Percentiles rank a stretch among this genome's conserved stretches.
These are phyloP conservation scores for Anastatica hierochuntica DNA, from an alignment of 345 rosid species.

Conservation along the genomic window DNA sequence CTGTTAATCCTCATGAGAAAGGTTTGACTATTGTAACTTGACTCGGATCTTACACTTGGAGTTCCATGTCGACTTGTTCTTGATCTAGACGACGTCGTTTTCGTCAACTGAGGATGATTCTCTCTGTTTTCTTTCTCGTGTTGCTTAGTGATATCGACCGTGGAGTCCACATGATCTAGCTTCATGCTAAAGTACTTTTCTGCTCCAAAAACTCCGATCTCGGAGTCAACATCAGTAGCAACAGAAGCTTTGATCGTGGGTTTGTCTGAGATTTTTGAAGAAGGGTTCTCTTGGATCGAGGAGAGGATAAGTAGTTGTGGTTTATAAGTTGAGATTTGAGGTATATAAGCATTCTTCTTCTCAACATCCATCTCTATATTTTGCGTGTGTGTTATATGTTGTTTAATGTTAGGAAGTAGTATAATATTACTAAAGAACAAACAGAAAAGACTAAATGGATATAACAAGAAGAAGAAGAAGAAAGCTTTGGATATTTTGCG, in stretches of 20 bases:
- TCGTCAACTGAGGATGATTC: conserved; percentile 26
- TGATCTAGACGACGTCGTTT: conserved; percentile 32
- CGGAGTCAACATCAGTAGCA: conserved; percentile 37
- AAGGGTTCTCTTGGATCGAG: conserved; percentile 23
- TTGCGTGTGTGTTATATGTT: conserved; percentile 16
- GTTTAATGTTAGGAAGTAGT: conserved; percentile 15
- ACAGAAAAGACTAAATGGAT: neutral
- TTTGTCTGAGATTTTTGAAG: conserved; percentile 15
- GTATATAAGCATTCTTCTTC: conserved; percentile 20
- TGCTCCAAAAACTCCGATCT: conserved; percentile 74
- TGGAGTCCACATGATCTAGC: conserved; percentile 34
- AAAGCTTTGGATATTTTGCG: conserved; percentile 14
- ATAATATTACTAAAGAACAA: conserved; percentile 10
- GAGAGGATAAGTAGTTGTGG: conserved; percentile 22
- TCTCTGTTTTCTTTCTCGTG: conserved; percentile 19
- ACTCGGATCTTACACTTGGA: conserved; percentile 49
- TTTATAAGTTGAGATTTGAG: conserved; percentile 21
- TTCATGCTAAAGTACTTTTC: conserved; percentile 73
- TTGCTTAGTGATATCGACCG: conserved; percentile 11
- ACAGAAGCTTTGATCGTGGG: conserved; percentile 1
- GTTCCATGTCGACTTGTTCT: conserved; percentile 34
- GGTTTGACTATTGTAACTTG: conserved; percentile 68
- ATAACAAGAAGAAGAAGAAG: conserved; percentile 17
- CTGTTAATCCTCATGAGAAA: conserved; percentile 14
- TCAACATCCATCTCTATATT: conserved; percentile 20